A percentile compares a stretch with the other conserved stretches of the same genome.
Conservation (phyloP, 176 grass and related monocot genomes). For the Eremochloa ophiuroides region DNA sequence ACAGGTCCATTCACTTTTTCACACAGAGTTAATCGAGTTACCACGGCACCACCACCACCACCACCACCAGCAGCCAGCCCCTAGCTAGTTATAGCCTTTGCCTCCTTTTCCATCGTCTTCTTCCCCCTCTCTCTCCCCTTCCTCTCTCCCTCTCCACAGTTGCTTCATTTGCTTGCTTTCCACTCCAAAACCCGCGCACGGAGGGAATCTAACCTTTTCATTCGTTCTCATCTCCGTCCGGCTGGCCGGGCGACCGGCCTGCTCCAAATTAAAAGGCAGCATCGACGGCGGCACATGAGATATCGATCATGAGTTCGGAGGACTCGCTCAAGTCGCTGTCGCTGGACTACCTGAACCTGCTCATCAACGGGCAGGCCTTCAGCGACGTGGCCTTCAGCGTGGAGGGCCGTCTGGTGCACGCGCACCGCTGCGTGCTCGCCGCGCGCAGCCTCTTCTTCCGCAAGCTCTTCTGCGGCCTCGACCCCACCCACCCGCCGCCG, state of each 20-base stretch:
- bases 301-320: constrained; percentile 87
- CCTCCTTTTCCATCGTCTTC: background rate
- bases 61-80: too few relatives aligned
- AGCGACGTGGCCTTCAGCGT: constrained; percentile 97
- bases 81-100: too few relatives aligned
- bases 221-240: too few relatives aligned
- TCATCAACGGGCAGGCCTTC: constrained; percentile 99
- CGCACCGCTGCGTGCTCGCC: constrained; percentile 91
- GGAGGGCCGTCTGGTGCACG: constrained; percentile 86
- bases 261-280: too few relatives aligned
- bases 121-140: background rate
- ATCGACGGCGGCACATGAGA: constrained; percentile 29
- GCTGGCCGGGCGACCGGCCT: too few relatives aligned
- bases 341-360: constrained; percentile 90
- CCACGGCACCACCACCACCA: too few relatives aligned
- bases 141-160: background rate
- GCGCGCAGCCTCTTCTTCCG: constrained; percentile 94
- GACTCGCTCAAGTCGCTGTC: constrained; percentile 89
- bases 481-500: constrained; percentile 39
- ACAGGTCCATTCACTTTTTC: too few relatives aligned
- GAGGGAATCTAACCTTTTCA: too few relatives aligned
- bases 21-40: too few relatives aligned
- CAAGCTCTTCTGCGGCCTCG: constrained; percentile 81
- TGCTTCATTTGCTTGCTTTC: background rate
- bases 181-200: background rate